Evolutionary conservation across 345 rosid species (phyloP).

Genomic region (Dimocarpus longan): DNA sequence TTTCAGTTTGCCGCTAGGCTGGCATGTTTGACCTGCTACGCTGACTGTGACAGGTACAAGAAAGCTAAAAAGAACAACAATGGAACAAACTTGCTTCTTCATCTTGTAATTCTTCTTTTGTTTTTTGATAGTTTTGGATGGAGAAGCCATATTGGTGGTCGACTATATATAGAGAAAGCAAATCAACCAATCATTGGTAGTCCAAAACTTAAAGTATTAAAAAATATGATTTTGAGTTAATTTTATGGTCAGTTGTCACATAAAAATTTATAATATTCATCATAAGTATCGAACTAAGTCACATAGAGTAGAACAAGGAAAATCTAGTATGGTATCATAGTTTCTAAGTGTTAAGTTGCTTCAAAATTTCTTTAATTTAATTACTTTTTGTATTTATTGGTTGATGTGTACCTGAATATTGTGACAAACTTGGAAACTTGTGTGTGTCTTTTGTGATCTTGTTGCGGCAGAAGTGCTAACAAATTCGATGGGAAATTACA

Average conservation of each 20-base stretch:
- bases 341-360: no score
- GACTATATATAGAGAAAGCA: not conserved
- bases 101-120: not conserved
- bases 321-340: not conserved
- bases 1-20: conserved; percentile 29
- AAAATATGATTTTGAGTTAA: no score
- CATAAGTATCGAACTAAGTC: not conserved
- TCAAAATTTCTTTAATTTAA: no score
- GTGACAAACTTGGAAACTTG: no score
- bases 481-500: no score
- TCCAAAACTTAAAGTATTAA: no score
- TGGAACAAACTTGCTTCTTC: conserved; percentile 14
- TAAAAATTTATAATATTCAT: not conserved
- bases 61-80: not conserved
- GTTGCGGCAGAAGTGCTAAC: no score
- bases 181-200: no score
- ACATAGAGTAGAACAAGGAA: not conserved
- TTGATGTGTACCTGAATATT: no score
- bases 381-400: no score
- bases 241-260: not conserved
- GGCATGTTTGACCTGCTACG: conserved; percentile 24
- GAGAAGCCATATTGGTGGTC: not conserved
- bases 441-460: no score
- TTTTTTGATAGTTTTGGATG: not conserved
- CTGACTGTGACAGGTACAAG: not conserved